These are phyloP conservation scores for Boletus eberwhitei DNA, from an alignment of 768 basidiomycete species.

Conservation along the genomic window DNA sequence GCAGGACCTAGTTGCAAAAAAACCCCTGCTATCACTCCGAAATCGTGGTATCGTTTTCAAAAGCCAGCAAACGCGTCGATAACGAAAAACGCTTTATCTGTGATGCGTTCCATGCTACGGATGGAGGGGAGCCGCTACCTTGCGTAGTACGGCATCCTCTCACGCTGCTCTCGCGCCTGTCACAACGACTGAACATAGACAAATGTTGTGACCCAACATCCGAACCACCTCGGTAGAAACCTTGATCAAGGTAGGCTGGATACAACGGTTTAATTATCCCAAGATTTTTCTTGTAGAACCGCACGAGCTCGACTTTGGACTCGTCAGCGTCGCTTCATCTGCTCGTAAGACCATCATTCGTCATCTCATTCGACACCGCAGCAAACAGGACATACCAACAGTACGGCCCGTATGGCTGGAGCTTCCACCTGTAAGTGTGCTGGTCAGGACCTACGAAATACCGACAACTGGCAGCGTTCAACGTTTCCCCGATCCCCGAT, in stretches of 20 bases:
- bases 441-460: constrained; percentile 33
- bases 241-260: constrained; percentile 26
- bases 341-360: not conserved
- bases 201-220: constrained; percentile 28
- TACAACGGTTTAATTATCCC: constrained; percentile 20
- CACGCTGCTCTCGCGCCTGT: constrained; percentile 9
- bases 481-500: not conserved
- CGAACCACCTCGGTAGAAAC: constrained; percentile 16
- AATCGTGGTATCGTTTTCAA: not conserved
- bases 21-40: not conserved
- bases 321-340: constrained; percentile 24
- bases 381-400: constrained; percentile 19
- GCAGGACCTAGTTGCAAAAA: not conserved
- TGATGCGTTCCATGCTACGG: not conserved
- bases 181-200: constrained; percentile 27
- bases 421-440: constrained; percentile 32
- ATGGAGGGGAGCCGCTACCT: too few species aligned
- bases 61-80: not conserved
- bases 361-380: not conserved
- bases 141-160: too few species aligned
- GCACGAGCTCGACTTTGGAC: constrained; percentile 12
- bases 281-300: constrained; percentile 22
- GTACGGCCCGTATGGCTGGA: constrained; percentile 11
- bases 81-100: not conserved
- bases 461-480: constrained; percentile 23